Evolutionary conservation across 2,329 filamentous ascomycete genomes (phyloP), one percentile per base, ranked within the genome.

Genomic region (Curvularia sp.): DNA sequence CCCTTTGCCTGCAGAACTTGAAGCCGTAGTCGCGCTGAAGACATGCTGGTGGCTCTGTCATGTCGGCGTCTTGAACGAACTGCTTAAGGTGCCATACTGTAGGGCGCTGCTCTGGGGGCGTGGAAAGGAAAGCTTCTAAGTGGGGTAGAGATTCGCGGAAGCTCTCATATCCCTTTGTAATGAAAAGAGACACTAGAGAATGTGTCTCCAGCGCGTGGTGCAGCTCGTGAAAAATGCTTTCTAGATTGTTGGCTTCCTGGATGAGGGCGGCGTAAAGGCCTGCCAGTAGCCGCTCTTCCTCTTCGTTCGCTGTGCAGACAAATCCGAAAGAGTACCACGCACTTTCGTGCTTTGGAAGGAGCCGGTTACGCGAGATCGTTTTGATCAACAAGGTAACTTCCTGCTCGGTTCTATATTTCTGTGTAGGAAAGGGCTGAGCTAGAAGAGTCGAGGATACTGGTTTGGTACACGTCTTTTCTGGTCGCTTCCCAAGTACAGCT

Each of bases 21-120:
- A 69, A 70, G 0, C 70, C 70, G 8, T 69, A 74, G 25, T 73
- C 71, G 0, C 64, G 56, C 5, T 57, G 53, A 0, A 72, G 38
- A 3, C 39, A 55, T 0, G 58, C 48, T 1, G 47, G 36, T 0
- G 71, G 64, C 2, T 70, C 59, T 1, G 52, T 63, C 9, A 48
- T 56, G 0, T 28, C 6, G 0, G 15, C 5, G 1, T 53, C 36
- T 0, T 48, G 34, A 0, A 72, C 19, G 46, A 71, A 74, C 1
- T 72, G 67, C 0, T 64, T 52, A 0, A 74, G 53, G 0, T 59
- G 54, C 49, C 56, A 72, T 0, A 73, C 63, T 0, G 64, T 63
- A 2, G 53, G 41, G 0, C 65, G 62, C 8, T 57, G 9, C 0
- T 27, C 9, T 0, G 36, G 25, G 3, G 54, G 28, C 0, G 38